phyloP scores from a whole-genome alignment of 169 alveolate genomes.

The Blepharisma undulans region DNA sequence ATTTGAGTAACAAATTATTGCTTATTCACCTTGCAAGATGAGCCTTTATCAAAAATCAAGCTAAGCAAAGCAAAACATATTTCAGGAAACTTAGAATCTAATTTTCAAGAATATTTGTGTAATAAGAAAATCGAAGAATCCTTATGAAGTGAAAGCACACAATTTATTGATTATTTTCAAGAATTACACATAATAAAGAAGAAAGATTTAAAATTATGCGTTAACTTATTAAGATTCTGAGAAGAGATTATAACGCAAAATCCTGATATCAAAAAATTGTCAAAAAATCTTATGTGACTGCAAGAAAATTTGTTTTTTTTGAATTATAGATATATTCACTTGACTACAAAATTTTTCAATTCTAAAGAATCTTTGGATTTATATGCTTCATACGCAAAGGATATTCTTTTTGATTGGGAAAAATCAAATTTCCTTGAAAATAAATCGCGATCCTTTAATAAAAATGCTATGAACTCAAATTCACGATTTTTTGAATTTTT shows the following conservation, averaged over 20 bases:
- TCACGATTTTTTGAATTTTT: background rate
- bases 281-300: background rate
- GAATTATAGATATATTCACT: background rate
- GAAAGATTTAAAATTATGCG: background rate
- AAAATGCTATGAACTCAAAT: background rate
- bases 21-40: background rate
- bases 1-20: background rate
- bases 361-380: background rate
- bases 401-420: background rate
- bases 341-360: background rate
- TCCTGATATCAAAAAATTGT: background rate
- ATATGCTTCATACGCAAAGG: background rate
- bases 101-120: background rate
- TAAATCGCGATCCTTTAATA: background rate
- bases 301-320: background rate
- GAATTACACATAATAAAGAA: background rate
- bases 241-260: background rate
- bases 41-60: background rate
- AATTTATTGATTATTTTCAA: background rate
- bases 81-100: background rate
- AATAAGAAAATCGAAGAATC: background rate
- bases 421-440: background rate
- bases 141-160: background rate
- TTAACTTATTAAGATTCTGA: background rate
- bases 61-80: background rate